Evolutionary conservation across 176 grass and related monocot genomes (phyloP), one percentile per base, ranked within the genome.

Genomic region (Olyra latifolia): DNA sequence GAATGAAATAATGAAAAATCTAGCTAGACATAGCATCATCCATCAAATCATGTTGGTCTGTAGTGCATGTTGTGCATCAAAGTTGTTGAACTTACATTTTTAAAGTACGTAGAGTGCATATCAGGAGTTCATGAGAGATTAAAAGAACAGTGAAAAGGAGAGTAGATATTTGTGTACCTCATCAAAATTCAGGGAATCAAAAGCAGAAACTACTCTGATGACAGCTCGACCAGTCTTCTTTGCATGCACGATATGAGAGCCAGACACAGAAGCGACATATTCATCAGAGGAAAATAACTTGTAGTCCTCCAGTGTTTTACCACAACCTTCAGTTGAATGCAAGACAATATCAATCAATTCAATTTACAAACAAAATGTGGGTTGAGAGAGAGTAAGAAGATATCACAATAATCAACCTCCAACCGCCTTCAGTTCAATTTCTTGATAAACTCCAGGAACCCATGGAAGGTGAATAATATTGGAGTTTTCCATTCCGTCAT

Each of bases 211-310:
- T 79, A 89, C 88, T 93, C 78, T 94, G 70, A 98, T 88, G 80
- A 84, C 91, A 74, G 78, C 88, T 83, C 86, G 88, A 84, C 95
- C 92, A 89, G 90, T 84, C 75, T 61, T 91, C 88, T 83, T 93
- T 63, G 96, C 88, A 67, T 71, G 77, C 59, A 92, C 66, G 1
- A 84, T 68, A 46, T 39, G 83, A 62, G 86, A 89, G 86, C 52
- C 84, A 82, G 88, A 98, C 53, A 93, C 77, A 76, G 81, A 98
- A 87, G 86, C 89, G 78, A 93, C 62, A 79, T 17, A 32, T 69
- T 85, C 78, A 62, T 98, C 70, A 61, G 92, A 98, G n/a, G 96
- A 95, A 88, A 76, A 91, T 78, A 93, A 89, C 77, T 86, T 91
- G 83, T 93, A 98, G 60, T 98, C 88, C 69, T 89, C 77, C 49